Evolutionary conservation across 805 yeast species (phyloP).

Genomic region (Zygoascus bituminiphila): DNA sequence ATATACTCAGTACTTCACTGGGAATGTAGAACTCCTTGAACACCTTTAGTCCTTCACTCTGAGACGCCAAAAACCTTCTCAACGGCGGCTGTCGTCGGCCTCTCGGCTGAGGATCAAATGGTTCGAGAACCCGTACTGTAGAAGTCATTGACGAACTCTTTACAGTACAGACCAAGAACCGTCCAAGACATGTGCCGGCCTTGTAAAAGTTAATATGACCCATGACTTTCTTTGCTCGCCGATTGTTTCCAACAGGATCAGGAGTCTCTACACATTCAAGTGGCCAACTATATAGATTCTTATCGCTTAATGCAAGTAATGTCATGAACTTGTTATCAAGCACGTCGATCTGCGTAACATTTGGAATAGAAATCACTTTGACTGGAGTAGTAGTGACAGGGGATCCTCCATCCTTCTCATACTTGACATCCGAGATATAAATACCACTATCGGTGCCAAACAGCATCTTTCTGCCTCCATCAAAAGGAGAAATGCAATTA

Average conservation of each 20-base stretch:
- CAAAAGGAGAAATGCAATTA: constrained; percentile 87
- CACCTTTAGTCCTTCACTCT: constrained; percentile 56
- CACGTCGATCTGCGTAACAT: constrained; percentile 83
- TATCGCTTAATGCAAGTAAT: constrained; percentile 72
- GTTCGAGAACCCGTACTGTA: constrained; percentile 76
- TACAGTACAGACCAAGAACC: constrained; percentile 82
- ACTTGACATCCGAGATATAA: constrained; percentile 64
- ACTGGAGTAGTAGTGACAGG: constrained; percentile 41
- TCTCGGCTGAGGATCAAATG: constrained; percentile 54
- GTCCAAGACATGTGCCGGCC: constrained; percentile 87
- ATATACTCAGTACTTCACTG: constrained; percentile 86
- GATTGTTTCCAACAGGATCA: constrained; percentile 39
- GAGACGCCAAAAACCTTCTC: constrained; percentile 31
- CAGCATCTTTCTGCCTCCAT: constrained; percentile 83
- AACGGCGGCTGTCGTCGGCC: constrained; percentile 33
- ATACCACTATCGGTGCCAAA: constrained; percentile 92
- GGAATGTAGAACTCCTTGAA: constrained; percentile 73
- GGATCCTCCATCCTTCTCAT: constrained; percentile 35
- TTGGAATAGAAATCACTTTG: constrained; percentile 61
- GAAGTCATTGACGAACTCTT: constrained; percentile 71
- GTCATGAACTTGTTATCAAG: constrained; percentile 78
- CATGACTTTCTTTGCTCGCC: constrained; percentile 66
- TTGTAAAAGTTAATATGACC: constrained; percentile 87
- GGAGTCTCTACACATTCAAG: constrained; percentile 43
- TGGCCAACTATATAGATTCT: constrained; percentile 68